These are phyloP conservation scores for Hypsizygus ulmarius DNA, from an alignment of 1,284 basidiomycete species.

Conservation along the genomic window DNA sequence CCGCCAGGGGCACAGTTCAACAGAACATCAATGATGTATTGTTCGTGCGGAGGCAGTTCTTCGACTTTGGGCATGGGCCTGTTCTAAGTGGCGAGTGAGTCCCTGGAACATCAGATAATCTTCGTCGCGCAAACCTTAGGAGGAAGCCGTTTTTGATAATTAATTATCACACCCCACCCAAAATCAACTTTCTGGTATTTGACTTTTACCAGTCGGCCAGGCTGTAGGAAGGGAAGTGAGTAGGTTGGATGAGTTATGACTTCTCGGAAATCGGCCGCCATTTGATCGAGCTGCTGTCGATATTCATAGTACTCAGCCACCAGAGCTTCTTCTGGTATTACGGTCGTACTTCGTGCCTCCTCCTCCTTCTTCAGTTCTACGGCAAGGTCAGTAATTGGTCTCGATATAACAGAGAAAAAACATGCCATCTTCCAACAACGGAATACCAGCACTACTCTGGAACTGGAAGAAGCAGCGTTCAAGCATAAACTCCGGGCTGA, in stretches of 20 bases:
- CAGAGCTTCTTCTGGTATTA: slow-evolving; percentile 80
- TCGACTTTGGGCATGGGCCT: slow-evolving; percentile 58
- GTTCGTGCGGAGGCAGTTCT: slow-evolving; percentile 78
- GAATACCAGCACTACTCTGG: slow-evolving; percentile 90
- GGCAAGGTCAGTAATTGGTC: neutral
- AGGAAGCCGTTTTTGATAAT: slow-evolving; percentile 83
- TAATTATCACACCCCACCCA: slow-evolving; percentile 94
- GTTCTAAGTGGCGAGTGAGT: slow-evolving; percentile 38
- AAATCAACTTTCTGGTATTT: slow-evolving; percentile 88
- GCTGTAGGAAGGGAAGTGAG: slow-evolving; percentile 89
- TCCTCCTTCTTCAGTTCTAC: slow-evolving; percentile 80
- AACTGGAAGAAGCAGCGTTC: slow-evolving; percentile 98
- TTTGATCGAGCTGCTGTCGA: slow-evolving; percentile 87
- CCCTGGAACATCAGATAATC: neutral
- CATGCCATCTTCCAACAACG: slow-evolving; percentile 82
- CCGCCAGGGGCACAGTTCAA: slow-evolving; percentile 77
- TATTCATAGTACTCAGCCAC: slow-evolving; percentile 92
- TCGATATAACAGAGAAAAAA: slow-evolving; percentile 8
- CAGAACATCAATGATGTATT: slow-evolving; percentile 94
- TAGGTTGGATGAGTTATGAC: slow-evolving; percentile 96
- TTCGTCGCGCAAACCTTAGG: slow-evolving; percentile 52
- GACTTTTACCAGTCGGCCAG: slow-evolving; percentile 88
- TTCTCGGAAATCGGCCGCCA: slow-evolving; percentile 83
- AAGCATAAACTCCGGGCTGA: slow-evolving; percentile 98
- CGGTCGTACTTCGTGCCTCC: slow-evolving; percentile 60